Evolutionary conservation across 441 rosid genomes (phyloP).

Genomic region (Lagerstroemia fauriei): DNA sequence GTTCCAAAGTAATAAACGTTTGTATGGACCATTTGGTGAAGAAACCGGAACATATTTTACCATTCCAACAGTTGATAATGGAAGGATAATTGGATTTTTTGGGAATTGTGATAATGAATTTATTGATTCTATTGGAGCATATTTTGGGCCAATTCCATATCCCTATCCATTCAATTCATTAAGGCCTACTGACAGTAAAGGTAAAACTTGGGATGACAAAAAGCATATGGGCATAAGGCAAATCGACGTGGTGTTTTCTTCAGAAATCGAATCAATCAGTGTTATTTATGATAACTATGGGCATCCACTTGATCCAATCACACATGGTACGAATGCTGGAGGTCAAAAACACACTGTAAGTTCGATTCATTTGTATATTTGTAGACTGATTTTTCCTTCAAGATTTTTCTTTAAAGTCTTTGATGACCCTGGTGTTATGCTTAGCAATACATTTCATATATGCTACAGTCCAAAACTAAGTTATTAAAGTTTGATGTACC

Average conservation of each 20-base stretch:
- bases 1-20: conserved; percentile 14
- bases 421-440: background rate
- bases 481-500: background rate
- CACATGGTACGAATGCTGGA: background rate
- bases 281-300: conserved; percentile 8
- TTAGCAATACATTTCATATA: too few species aligned
- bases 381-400: background rate
- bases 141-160: background rate
- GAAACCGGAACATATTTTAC: background rate
- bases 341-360: background rate
- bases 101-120: background rate
- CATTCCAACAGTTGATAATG: background rate
- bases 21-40: conserved; percentile 9
- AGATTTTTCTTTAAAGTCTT: too few species aligned
- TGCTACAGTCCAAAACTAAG: background rate
- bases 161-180: background rate
- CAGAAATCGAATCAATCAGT: background rate
- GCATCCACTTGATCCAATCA: background rate
- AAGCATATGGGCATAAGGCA: background rate
- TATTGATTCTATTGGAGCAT: conserved; percentile 21
- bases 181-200: background rate
- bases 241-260: background rate
- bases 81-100: conserved; percentile 17
- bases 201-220: conserved; percentile 9
- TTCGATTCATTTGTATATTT: background rate